These are phyloP conservation scores for Geranium brycei DNA, from an alignment of 345 rosid species.

Conservation along the genomic window DNA sequence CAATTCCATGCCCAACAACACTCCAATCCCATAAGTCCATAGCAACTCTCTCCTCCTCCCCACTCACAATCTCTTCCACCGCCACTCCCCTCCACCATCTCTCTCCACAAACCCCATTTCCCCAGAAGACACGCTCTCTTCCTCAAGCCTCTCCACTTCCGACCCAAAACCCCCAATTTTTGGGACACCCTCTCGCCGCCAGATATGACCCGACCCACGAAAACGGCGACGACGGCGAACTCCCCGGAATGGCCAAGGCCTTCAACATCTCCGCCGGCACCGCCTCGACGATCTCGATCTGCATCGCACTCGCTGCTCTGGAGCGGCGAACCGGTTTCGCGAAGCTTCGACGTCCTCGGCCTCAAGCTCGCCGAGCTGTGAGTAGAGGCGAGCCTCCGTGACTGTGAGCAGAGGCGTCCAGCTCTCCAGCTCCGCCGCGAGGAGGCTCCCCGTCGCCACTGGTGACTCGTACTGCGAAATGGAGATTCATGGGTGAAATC, in stretches of 20 bases:
- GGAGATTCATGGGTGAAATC: too few relatives aligned
- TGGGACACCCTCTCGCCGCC: conserved; percentile 41
- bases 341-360: too few relatives aligned
- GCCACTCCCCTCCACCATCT: too few relatives aligned
- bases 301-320: conserved; percentile 59
- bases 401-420: too few relatives aligned
- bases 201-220: conserved; percentile 34
- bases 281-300: conserved; percentile 47
- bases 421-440: too few relatives aligned
- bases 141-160: conserved; percentile 20
- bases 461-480: too few relatives aligned
- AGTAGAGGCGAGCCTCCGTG: too few relatives aligned
- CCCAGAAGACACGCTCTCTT: conserved; percentile 19
- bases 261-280: conserved; percentile 61
- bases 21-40: neutral
- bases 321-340: too few relatives aligned
- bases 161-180: conserved; percentile 20
- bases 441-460: too few relatives aligned
- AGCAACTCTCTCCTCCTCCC: conserved; percentile 13
- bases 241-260: conserved; percentile 69
- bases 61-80: conserved; percentile 25
- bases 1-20: neutral
- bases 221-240: conserved; percentile 7
- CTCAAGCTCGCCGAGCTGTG: too few relatives aligned
- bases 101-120: conserved; percentile 7